phyloP scores from a whole-genome alignment of 331 rosid species.

The Malus hybrid region DNA sequence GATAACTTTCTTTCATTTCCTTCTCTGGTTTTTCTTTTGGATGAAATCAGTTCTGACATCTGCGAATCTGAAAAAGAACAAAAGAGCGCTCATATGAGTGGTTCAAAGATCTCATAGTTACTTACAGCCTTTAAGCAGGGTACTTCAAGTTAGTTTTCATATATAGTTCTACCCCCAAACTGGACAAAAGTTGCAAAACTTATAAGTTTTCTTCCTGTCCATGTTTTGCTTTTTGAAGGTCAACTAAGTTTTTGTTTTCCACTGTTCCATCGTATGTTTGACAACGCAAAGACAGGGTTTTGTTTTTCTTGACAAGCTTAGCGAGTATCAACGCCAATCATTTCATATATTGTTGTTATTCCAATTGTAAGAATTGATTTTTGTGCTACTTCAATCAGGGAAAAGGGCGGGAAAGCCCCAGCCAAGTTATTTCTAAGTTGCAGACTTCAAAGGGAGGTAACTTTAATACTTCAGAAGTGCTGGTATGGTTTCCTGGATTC shows the following conservation, averaged over 20 bases:
- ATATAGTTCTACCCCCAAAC: background rate
- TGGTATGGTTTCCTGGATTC: constrained; percentile 5
- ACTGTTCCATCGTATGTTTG: background rate
- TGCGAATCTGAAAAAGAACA: background rate
- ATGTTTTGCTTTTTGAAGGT: background rate
- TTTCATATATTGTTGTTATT: background rate
- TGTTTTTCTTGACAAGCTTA: background rate
- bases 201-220: background rate
- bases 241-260: background rate
- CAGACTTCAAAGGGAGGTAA: no score
- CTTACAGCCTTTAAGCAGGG: background rate
- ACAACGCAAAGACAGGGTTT: background rate
- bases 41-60: background rate
- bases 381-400: constrained; percentile 29
- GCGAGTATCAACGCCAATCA: background rate
- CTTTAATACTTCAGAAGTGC: constrained; percentile 8
- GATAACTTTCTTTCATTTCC: background rate
- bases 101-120: background rate
- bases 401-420: constrained; percentile 21
- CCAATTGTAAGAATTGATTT: background rate
- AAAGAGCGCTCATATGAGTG: background rate
- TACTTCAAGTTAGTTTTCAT: background rate
- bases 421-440: no score
- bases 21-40: background rate
- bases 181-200: background rate